Evolutionary conservation across 2,329 filamentous ascomycete genomes (phyloP).

Genomic region (Lecanicillium sp.): DNA sequence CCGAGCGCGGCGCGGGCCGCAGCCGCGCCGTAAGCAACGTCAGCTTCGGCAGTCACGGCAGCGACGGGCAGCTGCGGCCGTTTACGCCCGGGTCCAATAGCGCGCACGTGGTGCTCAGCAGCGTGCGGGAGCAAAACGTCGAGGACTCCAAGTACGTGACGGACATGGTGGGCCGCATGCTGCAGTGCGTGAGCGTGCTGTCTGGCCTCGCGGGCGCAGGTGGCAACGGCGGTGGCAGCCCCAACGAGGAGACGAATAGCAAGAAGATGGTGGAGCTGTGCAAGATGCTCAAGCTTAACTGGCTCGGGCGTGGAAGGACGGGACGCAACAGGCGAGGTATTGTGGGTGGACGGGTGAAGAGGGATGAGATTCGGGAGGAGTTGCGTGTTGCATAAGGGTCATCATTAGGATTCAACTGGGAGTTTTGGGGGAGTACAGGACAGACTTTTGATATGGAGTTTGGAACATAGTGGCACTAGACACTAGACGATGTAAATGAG

Average conservation of each 20-base stretch:
- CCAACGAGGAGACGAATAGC: constrained; percentile 62
- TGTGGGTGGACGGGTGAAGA: constrained; percentile 58
- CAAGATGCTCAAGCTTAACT: constrained; percentile 89
- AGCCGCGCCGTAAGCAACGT: constrained; percentile 85
- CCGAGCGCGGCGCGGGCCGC: constrained; percentile 47
- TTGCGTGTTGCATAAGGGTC: constrained; percentile 27
- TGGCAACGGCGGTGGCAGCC: constrained; percentile 43
- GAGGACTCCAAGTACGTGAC: constrained; percentile 75
- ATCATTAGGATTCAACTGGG: background rate
- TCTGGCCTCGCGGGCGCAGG: constrained; percentile 53
- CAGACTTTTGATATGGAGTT: background rate
- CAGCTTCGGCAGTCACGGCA: constrained; percentile 50
- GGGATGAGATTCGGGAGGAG: constrained; percentile 34
- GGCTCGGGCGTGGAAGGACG: constrained; percentile 84
- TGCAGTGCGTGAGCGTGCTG: constrained; percentile 91
- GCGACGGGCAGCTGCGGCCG: constrained; percentile 37
- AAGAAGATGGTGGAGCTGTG: constrained; percentile 76
- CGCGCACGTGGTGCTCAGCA: constrained; percentile 27
- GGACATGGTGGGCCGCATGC: constrained; percentile 88
- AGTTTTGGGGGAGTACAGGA: background rate
- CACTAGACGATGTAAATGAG: no score
- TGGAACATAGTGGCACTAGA: background rate
- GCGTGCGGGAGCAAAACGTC: constrained; percentile 49
- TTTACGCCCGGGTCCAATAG: constrained; percentile 36
- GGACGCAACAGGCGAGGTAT: constrained; percentile 85